A percentile compares a stretch with the other conserved stretches of the same genome.
Conservation (phyloP, 75 land plant species). For the Ceratopteris richardii region DNA sequence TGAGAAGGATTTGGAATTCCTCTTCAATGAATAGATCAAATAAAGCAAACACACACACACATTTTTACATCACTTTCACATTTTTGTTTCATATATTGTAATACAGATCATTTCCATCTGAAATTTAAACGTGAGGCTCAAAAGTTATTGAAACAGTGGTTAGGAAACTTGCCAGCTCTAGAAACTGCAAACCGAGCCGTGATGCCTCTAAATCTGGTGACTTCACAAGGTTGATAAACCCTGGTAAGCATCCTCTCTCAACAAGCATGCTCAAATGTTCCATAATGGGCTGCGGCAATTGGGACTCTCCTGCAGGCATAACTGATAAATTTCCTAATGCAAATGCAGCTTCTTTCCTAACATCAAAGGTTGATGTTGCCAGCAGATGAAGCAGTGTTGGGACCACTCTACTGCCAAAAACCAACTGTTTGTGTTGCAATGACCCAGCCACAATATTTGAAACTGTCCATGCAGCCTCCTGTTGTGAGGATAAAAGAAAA, state of each 20-base stretch:
- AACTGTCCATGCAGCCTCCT: constrained; percentile 97
- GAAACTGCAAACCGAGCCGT: constrained; percentile 82
- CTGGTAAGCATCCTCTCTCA: constrained; percentile 68
- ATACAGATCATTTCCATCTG: no score
- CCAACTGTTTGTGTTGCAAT: constrained; percentile 61
- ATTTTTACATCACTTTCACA: no score
- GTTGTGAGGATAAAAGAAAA: constrained; percentile 4
- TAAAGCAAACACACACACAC: no score
- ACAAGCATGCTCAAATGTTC: constrained; percentile 68
- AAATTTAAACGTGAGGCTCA: no score
- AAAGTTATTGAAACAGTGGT: no score
- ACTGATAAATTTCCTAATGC: constrained; percentile 91
- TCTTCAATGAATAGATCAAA: no score
- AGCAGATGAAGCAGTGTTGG: constrained; percentile 55
- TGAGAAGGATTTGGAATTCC: no score
- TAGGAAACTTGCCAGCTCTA: constrained; percentile 65
- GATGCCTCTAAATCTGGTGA: constrained; percentile 87
- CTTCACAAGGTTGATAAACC: constrained; percentile 69
- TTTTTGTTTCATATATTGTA: no score
- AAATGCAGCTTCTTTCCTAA: constrained; percentile 90
- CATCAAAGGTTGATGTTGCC: constrained; percentile 74
- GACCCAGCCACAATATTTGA: constrained; percentile 96
- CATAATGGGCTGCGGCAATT: constrained; percentile 40
- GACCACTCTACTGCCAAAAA: constrained; percentile 49
- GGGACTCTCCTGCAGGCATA: constrained; percentile 36